Evolutionary conservation across 176 grass and related monocot species (phyloP), one percentile per base, ranked within the genome.

Genomic region (Hordeum marinum): DNA sequence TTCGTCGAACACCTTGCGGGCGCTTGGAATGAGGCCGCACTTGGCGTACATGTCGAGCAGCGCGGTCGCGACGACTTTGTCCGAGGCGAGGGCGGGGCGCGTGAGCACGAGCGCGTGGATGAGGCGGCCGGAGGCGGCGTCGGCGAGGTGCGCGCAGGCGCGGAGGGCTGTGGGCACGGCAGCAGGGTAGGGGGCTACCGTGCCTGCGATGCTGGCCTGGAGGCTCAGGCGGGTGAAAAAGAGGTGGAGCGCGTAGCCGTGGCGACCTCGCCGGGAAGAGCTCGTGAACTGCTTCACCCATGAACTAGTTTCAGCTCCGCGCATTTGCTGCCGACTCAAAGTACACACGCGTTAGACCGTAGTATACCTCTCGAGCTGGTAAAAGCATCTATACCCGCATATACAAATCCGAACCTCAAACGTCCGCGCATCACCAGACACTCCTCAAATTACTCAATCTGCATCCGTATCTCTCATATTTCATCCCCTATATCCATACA

Each of bases 21-120:
- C 93, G 66, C 77, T 52, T 11, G 35, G 12, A 12, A 92, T 37
- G 18, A 81, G 80, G 15, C 83, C 79, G 29, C 90, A 90, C 68
- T 92, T 95, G 15, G 75, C 86, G 76, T 92, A 92, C 93, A 95
- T 90, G 57, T 92, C 71, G 39, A 92, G 88, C 31, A 95, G 71
- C 13, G 90, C 88, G 15, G 90, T 90, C 40, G 55, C 57, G 59
- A 59, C 23, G 85, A 95, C 78, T 42, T 80, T 59, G 39, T 90
- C 93, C 6, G 76, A 57, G 66, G 88, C 27, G 64, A 92, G 80
- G 34, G 32, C 11, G 21, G 58, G 86, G 7, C 76, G 83, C 5
- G 76, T 73, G 85, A 80, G 39, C 10, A 87, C 76, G 39, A 92
- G 80, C 31, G 75, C 70, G 69, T 95, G 90, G 40, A 90, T 79